Evolutionary conservation across 2,329 filamentous ascomycete species (phyloP), one percentile per base, ranked within the genome.

Genomic region (Cercospora sp.): DNA sequence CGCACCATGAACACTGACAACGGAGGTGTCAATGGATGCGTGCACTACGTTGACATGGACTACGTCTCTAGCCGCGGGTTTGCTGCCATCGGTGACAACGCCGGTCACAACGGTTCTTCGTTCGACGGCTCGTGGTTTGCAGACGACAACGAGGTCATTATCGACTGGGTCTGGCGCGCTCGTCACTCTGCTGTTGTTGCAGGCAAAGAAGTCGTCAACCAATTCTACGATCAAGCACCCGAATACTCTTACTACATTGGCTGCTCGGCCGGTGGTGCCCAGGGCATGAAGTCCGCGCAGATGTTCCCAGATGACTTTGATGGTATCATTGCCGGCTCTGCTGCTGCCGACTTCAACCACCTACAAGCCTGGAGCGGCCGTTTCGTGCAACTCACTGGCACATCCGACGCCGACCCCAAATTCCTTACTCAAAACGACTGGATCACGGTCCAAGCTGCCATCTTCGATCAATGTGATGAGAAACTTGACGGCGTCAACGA

Each of bases 401-500:
- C 69, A 37, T 80, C 72, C 67, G 74, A 70, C 66, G 81, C 72
- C 5, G 75, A 82, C 78, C 8, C 79, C 74, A 34, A 80, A 75
- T 84, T 82, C 70, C 76, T 85, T 28, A 78, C 79, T 0, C 18
- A 69, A 37, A 68, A 74, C 13, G 68, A 81, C 34, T 85, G 83
- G 83, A 70, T 75, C 12, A 74, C 77, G 0, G 81, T 85, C 18
- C 80, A 84, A 66, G 69, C 76, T 16, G 80, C 82, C 59, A 77
- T 84, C 40, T 69, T 86, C 34, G 77, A 78, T 12, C 84, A 86
- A 72, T 87, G 85, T 72, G 85, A 86, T 70, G 81, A 79, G 76
- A 72, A 72, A 3, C 75, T 85, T 6, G 85, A 86, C 70, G 82
- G 83, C 18, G 80, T 81, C 12, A 74, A 76, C 9, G 85, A 87